Base-by-base conservation (phyloP, 2,329 filamentous ascomycete species). In the Alternaria infectoria region DNA sequence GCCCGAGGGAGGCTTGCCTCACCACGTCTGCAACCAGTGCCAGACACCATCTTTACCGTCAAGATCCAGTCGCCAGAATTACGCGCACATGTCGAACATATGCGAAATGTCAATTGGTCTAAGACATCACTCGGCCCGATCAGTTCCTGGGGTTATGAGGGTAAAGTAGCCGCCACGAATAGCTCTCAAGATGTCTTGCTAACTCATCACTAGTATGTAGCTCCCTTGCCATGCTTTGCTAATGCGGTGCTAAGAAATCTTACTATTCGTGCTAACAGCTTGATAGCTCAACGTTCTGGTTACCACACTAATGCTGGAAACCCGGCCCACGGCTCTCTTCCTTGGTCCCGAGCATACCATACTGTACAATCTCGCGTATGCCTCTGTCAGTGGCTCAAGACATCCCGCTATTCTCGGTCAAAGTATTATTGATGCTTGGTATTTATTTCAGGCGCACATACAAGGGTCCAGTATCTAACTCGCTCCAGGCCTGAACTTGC, bases 291-390 rank as follows among this genome's bases (percentile, higher is more conserved):
- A 60, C 21, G 43, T 51, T 6, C 30, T 67, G 5, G 49, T 67
- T 5, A 66, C 63, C 6, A 66, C 59, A 11, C 19, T 67, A 21
- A 65, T 67, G 59, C 46, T 67, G n/a, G 65, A 67, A 32, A 66
- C 65, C 8, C 65, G 65, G 2, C 65, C 65, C 5, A 63, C 62
- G 3, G 62, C 62, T 17, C 54, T 67, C 8, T 67, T 67, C 26
- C 65, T 67, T 6, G 66, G 66, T n/a, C 57, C 60, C 5, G 66
- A 68, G 30, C 58, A 61, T 25, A 61, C 55, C n/a, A 59, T 66
- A 17, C 25, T 68, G 15, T 66, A 68, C 46, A 68, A 68, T n/a
- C 60, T 64, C 10, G 66, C 66, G 7, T 68, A 68, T 50, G 66
- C 46, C 6, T 25, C 32, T 1, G 46, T 64, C 10, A 57, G 47